Percentiles rank a stretch among this genome's conserved stretches.
These are phyloP conservation scores for Vigna radiata DNA, from an alignment of 306 rosid species.

Conservation along the genomic window DNA sequence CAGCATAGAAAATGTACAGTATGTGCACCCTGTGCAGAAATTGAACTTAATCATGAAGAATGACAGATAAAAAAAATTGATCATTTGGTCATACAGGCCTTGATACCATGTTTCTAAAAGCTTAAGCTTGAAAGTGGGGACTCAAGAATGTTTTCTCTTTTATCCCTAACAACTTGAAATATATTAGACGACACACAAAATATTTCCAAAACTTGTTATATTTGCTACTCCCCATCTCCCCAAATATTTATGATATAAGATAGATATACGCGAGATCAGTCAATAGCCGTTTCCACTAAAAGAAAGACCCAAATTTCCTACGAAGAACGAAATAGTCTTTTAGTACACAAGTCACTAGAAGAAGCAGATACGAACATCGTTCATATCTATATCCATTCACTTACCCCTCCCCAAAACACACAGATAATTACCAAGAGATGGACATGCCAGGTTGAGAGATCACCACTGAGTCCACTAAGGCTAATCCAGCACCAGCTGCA, in stretches of 20 bases:
- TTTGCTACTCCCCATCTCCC: constrained; percentile 19
- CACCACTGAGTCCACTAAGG: constrained; percentile 95
- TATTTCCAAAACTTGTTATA: constrained; percentile 8
- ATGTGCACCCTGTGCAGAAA: constrained; percentile 16
- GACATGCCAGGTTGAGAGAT: constrained; percentile 67
- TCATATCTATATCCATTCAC: constrained; percentile 43
- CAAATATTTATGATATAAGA: constrained; percentile 20
- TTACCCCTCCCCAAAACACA: constrained; percentile 52
- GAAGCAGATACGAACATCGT: constrained; percentile 34
- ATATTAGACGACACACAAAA: constrained; percentile 18
- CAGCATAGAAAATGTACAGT: background rate
- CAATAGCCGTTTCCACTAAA: constrained; percentile 13
- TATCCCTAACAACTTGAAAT: constrained; percentile 6
- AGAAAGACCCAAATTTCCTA: constrained; percentile 23
- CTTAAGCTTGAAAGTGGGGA: constrained; percentile 21
- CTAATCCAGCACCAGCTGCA: constrained; percentile 92
- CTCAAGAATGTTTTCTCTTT: background rate
- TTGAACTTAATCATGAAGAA: constrained; percentile 15
- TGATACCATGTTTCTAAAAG: constrained; percentile 22
- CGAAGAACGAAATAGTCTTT: constrained; percentile 21
- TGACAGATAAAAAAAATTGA: constrained; percentile 18
- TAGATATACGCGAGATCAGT: background rate
- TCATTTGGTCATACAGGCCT: constrained; percentile 25
- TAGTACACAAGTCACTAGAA: constrained; percentile 23
- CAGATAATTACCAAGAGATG: constrained; percentile 56